Conservation (phyloP, 257 asterid species). For the Scutellaria galericulata region DNA sequence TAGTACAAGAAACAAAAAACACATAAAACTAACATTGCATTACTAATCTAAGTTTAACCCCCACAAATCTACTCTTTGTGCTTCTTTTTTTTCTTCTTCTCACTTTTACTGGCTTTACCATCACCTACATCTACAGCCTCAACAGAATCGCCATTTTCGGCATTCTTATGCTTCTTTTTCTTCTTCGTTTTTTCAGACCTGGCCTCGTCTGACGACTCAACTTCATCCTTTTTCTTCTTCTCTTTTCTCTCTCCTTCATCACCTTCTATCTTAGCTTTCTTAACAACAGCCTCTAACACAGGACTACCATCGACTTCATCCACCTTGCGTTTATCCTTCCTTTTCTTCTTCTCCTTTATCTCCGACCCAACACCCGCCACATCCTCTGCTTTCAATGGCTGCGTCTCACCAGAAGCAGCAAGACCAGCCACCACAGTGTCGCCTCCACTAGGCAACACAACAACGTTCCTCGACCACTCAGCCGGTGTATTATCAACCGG, state of each 20-base stretch:
- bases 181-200: constrained; percentile 55
- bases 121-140: constrained; percentile 42
- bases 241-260: constrained; percentile 33
- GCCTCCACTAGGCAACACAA: constrained; percentile 63
- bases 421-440: constrained; percentile 67
- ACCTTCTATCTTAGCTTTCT: constrained; percentile 55
- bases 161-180: constrained; percentile 51
- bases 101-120: constrained; percentile 52
- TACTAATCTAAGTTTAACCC: constrained; percentile 14
- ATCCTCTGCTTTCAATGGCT: constrained; percentile 24
- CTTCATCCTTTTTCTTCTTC: constrained; percentile 51
- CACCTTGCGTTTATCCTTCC: constrained; percentile 57
- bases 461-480: constrained; percentile 78
- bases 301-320: constrained; percentile 55
- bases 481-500: constrained; percentile 66
- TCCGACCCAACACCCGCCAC: constrained; percentile 45
- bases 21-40: constrained; percentile 10
- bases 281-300: constrained; percentile 46
- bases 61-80: constrained; percentile 48
- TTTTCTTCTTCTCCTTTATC: constrained; percentile 51
- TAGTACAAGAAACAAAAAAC: background rate
- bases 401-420: constrained; percentile 54
- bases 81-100: constrained; percentile 80
- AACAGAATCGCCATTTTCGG: constrained; percentile 55
- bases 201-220: constrained; percentile 45